phyloP scores from a whole-genome alignment of 2,329 filamentous ascomycete genomes.

The Epichloe festucae region DNA sequence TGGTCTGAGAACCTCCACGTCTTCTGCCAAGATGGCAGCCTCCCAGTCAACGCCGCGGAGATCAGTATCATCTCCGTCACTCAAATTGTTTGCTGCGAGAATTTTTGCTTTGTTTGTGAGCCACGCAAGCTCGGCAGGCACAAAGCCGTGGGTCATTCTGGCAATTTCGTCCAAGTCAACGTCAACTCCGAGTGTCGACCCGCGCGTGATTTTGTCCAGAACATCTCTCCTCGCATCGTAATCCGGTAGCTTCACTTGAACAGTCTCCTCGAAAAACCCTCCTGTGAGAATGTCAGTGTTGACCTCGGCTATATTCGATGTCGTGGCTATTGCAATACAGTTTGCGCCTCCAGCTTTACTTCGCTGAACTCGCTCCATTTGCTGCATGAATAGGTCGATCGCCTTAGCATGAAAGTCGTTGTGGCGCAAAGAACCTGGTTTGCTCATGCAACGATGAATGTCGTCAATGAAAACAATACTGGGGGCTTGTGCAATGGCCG shows the following conservation, averaged over 20 bases:
- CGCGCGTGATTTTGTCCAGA: slow-evolving; percentile 56
- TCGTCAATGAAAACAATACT: slow-evolving; percentile 88
- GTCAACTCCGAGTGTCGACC: slow-evolving; percentile 50
- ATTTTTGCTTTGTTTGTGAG: slow-evolving; percentile 36
- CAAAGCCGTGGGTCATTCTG: slow-evolving; percentile 80
- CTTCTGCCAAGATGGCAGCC: slow-evolving; percentile 1
- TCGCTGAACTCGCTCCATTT: slow-evolving; percentile 62
- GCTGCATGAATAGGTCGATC: slow-evolving; percentile 68
- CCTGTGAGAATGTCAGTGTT: slow-evolving; percentile 64
- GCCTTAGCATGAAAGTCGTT: slow-evolving; percentile 85
- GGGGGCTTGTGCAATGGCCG: slow-evolving; percentile 67
- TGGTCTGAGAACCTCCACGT: not conserved
- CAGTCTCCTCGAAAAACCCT: slow-evolving; percentile 69
- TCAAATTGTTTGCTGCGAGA: slow-evolving; percentile 19
- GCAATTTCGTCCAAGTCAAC: slow-evolving; percentile 65
- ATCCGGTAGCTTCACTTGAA: slow-evolving; percentile 80
- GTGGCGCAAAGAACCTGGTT: slow-evolving; percentile 61
- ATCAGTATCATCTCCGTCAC: slow-evolving; percentile 16
- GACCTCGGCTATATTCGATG: slow-evolving; percentile 75
- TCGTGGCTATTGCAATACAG: slow-evolving; percentile 83
- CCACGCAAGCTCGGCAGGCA: slow-evolving; percentile 74
- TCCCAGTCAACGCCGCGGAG: slow-evolving; percentile 1
- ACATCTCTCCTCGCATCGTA: slow-evolving; percentile 67
- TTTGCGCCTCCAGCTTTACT: slow-evolving; percentile 61
- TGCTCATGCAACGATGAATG: slow-evolving; percentile 74